Evolutionary conservation across 148 eudicot genomes (phyloP), one percentile per base, ranked within the genome.

Genomic region (Camellia japonica): DNA sequence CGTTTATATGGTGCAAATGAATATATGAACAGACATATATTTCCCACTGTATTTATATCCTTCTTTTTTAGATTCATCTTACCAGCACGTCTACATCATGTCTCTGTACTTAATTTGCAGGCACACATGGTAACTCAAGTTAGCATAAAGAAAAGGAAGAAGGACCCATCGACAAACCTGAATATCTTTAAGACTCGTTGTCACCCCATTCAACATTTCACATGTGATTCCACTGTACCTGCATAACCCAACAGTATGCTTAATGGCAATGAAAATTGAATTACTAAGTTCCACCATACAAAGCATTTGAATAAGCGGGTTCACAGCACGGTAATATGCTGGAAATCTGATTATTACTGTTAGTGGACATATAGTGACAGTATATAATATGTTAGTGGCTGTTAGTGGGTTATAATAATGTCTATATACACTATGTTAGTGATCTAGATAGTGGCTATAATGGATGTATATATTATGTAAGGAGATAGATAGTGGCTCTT

Each of bases 201-300:
- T 92, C 84, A 96, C 99, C 60, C 85, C 90, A 55, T 87, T 87
- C 86, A 96, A 83, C 98, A 96, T 93, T 86, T 93, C 93, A 65
- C 68, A 76, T 20, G 99, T 96, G 68, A 96, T 96, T 68, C 99
- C 99, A 86, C 99, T 96, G 78, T 93, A 96, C 85, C 99, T 95
- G 90, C 81, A 84, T 42, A 73, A 80, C 23, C 8, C 51, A 80
- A 19, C 72, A 64, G 38, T 52, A 73, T 13, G 20, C 43, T 63
- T 14, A 59, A 30, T 30, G 38, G 38, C 38, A 30, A 30, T 30
- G 38, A 30, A 30, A 30, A 30, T 30, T 30, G 38, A 30, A 30
- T 30, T 1, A 30, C 38, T 30, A 30, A 30, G 38, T 30, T 30
- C 38, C 38, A 30, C 38, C 38, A 30, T 30, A 30, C 38, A 30